Conservation (phyloP, 2,329 filamentous ascomycete genomes). For the Neofusicoccum sp. region DNA sequence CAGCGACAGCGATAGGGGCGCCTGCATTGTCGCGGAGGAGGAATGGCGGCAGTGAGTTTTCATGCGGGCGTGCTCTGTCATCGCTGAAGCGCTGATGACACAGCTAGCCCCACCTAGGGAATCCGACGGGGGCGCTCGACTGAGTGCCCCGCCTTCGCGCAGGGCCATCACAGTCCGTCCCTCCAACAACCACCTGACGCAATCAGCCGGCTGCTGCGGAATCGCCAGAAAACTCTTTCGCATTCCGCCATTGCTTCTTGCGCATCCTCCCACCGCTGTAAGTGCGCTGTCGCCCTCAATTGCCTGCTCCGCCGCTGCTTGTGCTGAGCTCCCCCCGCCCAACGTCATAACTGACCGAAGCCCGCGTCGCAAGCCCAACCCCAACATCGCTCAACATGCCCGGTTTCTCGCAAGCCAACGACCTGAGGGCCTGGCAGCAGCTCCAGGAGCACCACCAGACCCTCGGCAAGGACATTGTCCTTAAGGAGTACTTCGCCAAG, state of each 20-base stretch:
- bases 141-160: neutral
- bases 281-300: neutral
- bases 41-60: neutral
- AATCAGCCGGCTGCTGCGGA: neutral
- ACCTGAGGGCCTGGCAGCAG: slow-evolving; percentile 81
- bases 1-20: neutral
- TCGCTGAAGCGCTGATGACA: slow-evolving; percentile 13
- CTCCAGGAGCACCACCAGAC: slow-evolving; percentile 87
- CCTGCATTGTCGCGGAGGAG: neutral
- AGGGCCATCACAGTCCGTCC: neutral
- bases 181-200: slow-evolving; percentile 8
- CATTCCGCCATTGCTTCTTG: neutral
- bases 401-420: slow-evolving; percentile 77
- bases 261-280: neutral
- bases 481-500: slow-evolving; percentile 89
- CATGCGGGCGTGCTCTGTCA: slow-evolving; percentile 1
- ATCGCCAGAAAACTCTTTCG: neutral
- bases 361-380: slow-evolving; percentile 8
- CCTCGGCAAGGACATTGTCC: slow-evolving; percentile 82
- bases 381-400: slow-evolving; percentile 44
- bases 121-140: slow-evolving; percentile 3
- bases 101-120: slow-evolving; percentile 2
- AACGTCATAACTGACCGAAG: slow-evolving; percentile 17
- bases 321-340: neutral
- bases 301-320: neutral